phyloP scores from a whole-genome alignment of 1,284 basidiomycete species.

The Mycosarcoma mackinlayi region DNA sequence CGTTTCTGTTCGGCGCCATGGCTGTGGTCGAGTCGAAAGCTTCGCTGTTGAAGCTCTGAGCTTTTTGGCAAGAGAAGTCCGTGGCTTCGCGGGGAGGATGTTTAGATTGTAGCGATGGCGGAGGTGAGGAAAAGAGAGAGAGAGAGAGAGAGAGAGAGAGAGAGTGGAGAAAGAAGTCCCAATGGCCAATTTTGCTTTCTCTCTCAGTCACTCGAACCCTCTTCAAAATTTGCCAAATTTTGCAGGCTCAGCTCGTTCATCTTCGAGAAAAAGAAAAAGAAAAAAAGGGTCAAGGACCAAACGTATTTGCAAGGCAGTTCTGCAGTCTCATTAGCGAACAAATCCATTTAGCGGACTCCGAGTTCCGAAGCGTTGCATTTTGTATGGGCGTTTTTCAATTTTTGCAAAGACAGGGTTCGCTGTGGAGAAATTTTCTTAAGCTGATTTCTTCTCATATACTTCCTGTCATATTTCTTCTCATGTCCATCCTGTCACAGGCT shows the following conservation, averaged over 20 bases:
- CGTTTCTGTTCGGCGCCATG: conserved; percentile 45
- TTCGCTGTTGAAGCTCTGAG: no score
- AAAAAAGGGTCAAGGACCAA: conserved; percentile 4
- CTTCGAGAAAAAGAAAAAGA: conserved; percentile 8
- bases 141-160: background rate
- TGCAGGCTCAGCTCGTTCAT: conserved; percentile 12
- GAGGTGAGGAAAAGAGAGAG: conserved; percentile 7
- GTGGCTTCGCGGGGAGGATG: no score
- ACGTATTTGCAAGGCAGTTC: background rate
- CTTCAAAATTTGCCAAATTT: conserved; percentile 43
- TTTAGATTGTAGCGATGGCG: background rate
- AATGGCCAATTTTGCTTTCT: background rate
- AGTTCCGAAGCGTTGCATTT: conserved; percentile 18
- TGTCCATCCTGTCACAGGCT: no score
- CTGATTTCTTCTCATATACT: background rate
- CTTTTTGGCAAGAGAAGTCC: no score
- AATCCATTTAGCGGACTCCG: background rate
- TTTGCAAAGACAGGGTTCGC: conserved; percentile 18
- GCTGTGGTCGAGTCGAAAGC: background rate
- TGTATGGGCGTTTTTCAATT: conserved; percentile 1
- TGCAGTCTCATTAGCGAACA: background rate
- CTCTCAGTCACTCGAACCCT: conserved; percentile 2
- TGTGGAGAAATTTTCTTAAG: conserved; percentile 24
- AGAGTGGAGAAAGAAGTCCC: conserved; percentile 2
- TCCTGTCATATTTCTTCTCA: background rate